Base-by-base conservation (phyloP, 148 eudicot species). In the Salicornia ramosissima region DNA sequence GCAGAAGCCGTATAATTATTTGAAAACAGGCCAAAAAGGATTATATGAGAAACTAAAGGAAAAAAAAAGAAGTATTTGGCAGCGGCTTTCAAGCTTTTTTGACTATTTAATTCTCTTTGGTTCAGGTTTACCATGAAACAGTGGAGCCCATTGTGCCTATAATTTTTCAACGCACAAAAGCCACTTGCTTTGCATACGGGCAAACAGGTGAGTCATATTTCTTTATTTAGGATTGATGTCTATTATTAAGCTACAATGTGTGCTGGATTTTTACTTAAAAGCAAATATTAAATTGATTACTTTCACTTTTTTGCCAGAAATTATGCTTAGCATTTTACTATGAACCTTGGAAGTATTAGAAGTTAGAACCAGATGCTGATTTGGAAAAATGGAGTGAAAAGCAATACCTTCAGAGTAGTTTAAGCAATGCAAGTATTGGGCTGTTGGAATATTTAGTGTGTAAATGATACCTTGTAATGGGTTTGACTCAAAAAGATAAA, bases 181-280 rank as follows among this genome's bases (percentile, higher is more conserved):
- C 98, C 47, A 94, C 98, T 59, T 94, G 98, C 84, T 94, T 94
- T 81, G 98, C 98, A 39, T 94, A 90, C 86, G 98, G 98, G 40
- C 98, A 94, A 78, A 94, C 98, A 79, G 98, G 98, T 94, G 64
- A 30, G 29, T 25, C 15, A 6, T 26, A 10, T 10, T n/a, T 0
- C 56, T 22, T 31, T 0, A 30, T 29, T 29, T 26, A 36, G 5
- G 33, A 1, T 62, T 22, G 50, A 36, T n/a, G n/a, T n/a, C n/a
- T n/a, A n/a, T n/a, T n/a, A n/a, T n/a, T n/a, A n/a, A n/a, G n/a
- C n/a, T n/a, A n/a, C 13, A 0, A 1, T 65, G 14, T 19, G 10
- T 34, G 16, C 43, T 33, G 4, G 40, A 8, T 36, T 36, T 36
- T 36, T 3, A 36, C 4, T 8, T 36, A 36, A 36, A 8, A 36